These are phyloP conservation scores for Elongisporangium anandrum DNA, from an alignment of 352 stramenopile genomes.

Conservation along the genomic window DNA sequence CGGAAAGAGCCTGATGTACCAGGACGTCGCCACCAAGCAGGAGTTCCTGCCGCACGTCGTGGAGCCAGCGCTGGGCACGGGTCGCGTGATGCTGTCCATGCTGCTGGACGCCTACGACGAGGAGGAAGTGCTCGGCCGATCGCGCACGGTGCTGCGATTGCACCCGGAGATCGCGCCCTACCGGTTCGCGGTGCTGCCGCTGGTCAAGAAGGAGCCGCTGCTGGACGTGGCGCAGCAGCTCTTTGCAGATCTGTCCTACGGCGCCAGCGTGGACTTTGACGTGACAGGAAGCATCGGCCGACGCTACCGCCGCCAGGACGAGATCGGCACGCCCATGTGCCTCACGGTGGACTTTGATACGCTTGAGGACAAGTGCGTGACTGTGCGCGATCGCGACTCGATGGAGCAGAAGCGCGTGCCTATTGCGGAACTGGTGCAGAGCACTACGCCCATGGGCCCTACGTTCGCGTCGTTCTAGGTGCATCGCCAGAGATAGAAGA, in stretches of 20 bases:
- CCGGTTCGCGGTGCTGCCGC: constrained; percentile 89
- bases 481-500: not conserved
- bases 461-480: constrained; percentile 41
- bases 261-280: constrained; percentile 92
- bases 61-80: constrained; percentile 87
- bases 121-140: constrained; percentile 87
- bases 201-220: constrained; percentile 95
- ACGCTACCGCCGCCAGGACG: constrained; percentile 95
- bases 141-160: constrained; percentile 89
- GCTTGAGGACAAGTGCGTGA: constrained; percentile 94
- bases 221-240: constrained; percentile 85
- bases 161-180: constrained; percentile 93
- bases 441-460: constrained; percentile 22
- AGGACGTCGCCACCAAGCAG: constrained; percentile 54
- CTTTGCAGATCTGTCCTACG: constrained; percentile 85
- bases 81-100: constrained; percentile 92
- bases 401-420: constrained; percentile 95
- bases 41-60: constrained; percentile 96
- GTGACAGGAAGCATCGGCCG: constrained; percentile 83
- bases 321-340: constrained; percentile 97
- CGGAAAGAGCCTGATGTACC: constrained; percentile 85
- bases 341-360: constrained; percentile 98
- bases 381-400: constrained; percentile 93
- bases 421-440: constrained; percentile 84
- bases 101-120: constrained; percentile 94